A percentile compares a stretch with the other conserved stretches of the same genome.
Conservation (phyloP, 352 stramenopile species). For the Phytophthora constricta region DNA sequence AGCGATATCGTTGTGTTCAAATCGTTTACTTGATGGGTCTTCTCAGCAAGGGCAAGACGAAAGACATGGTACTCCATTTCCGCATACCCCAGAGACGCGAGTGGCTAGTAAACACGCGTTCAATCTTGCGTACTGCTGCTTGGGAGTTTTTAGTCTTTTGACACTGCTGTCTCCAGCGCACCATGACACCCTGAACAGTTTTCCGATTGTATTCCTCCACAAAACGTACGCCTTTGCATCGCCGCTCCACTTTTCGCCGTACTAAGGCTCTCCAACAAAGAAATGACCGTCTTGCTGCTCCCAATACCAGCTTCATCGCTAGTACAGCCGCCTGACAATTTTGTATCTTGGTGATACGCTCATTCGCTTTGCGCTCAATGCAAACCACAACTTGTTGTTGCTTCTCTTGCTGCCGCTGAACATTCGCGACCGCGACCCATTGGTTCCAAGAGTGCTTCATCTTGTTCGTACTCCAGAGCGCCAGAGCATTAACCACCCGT, state of each 20-base stretch:
- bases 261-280: constrained; percentile 12
- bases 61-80: constrained; percentile 30
- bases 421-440: constrained; percentile 32
- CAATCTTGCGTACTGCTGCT: constrained; percentile 6
- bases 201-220: not conserved
- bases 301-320: constrained; percentile 26
- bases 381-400: constrained; percentile 8
- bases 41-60: constrained; percentile 24
- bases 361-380: constrained; percentile 19
- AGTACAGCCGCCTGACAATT: constrained; percentile 21
- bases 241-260: constrained; percentile 6
- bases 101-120: constrained; percentile 7
- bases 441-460: constrained; percentile 47
- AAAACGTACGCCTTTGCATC: constrained; percentile 3
- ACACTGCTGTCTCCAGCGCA: constrained; percentile 15
- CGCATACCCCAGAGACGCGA: constrained; percentile 17
- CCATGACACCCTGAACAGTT: constrained; percentile 9
- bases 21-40: not conserved
- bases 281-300: constrained; percentile 25
- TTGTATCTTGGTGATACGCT: constrained; percentile 19
- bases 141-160: constrained; percentile 1
- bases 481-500: constrained; percentile 34
- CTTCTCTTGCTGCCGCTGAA: constrained; percentile 20
- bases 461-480: constrained; percentile 39
- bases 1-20: constrained; percentile 8